These are phyloP conservation scores for Solanum clarkiae DNA, from an alignment of 257 asterid species.

Conservation along the genomic window DNA sequence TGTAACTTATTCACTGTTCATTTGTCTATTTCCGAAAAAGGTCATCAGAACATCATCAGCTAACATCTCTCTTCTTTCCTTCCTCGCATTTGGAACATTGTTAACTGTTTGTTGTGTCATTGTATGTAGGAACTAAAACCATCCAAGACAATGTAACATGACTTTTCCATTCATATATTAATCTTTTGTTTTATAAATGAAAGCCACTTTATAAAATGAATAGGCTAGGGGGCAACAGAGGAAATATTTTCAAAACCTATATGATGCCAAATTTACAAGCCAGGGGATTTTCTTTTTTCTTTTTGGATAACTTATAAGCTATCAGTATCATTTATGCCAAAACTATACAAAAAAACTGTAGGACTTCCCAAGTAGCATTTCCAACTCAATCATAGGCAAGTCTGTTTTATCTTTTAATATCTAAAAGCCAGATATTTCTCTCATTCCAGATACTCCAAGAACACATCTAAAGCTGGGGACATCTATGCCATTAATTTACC, in stretches of 20 bases:
- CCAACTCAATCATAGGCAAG: not conserved
- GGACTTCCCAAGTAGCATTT: not conserved
- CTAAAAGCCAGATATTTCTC: not conserved
- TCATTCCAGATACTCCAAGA: not conserved
- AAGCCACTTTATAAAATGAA: not conserved
- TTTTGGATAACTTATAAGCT: not conserved
- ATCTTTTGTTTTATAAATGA: not conserved
- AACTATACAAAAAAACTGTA: not conserved
- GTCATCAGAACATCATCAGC: not conserved
- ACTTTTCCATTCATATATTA: not conserved
- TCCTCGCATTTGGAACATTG: not conserved
- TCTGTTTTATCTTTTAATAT: not conserved
- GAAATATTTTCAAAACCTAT: not conserved
- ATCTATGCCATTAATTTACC: not conserved
- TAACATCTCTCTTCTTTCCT: not conserved
- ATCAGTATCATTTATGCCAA: not conserved
- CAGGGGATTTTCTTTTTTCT: not conserved
- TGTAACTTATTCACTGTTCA: not conserved
- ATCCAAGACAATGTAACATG: not conserved
- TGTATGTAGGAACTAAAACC: not conserved
- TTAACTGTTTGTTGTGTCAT: not conserved
- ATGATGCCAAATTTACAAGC: not conserved
- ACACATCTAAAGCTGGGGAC: not conserved
- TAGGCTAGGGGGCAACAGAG: not conserved
- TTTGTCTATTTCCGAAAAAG: not conserved